phyloP scores from a whole-genome alignment of 768 basidiomycete species.

The Fomitopsis serialis region DNA sequence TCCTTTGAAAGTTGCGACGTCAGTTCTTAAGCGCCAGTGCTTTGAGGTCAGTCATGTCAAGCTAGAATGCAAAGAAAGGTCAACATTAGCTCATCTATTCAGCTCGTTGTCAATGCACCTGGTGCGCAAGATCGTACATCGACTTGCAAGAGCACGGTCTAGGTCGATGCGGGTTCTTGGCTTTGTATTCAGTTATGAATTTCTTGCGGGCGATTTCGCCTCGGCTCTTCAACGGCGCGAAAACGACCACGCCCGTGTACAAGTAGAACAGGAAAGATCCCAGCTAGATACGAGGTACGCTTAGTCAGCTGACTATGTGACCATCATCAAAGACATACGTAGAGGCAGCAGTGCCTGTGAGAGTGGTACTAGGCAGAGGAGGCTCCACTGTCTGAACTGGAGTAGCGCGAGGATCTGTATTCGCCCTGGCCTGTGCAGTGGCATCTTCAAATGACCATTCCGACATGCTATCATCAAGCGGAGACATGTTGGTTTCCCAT shows the following conservation, averaged over 20 bases:
- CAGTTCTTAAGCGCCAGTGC: constrained; percentile 11
- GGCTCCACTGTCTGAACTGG: neutral
- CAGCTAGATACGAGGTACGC: too few species aligned
- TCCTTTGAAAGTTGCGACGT: constrained; percentile 7
- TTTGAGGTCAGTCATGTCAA: constrained; percentile 8
- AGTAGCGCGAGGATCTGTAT: too few species aligned
- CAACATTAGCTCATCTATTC: neutral
- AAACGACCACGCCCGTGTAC: constrained; percentile 9
- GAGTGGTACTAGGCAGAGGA: neutral
- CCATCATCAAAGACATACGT: too few species aligned
- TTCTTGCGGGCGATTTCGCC: neutral
- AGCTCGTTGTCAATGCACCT: constrained; percentile 6
- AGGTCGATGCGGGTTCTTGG: neutral
- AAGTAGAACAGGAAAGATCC: constrained; percentile 17
- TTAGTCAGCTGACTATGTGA: too few species aligned
- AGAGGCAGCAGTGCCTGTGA: neutral
- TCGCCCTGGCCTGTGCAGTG: neutral
- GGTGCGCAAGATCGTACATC: constrained; percentile 20
- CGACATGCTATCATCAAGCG: too few species aligned
- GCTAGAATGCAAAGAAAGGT: neutral
- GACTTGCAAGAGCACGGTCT: constrained; percentile 20
- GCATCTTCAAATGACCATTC: too few species aligned
- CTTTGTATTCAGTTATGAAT: neutral
- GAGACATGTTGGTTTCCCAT: neutral
- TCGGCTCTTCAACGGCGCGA: constrained; percentile 13